A percentile compares a stretch with the other conserved stretches of the same genome.
Evolutionary conservation across 768 basidiomycete genomes (phyloP).

Genomic region (Strobilomyces confusus): DNA sequence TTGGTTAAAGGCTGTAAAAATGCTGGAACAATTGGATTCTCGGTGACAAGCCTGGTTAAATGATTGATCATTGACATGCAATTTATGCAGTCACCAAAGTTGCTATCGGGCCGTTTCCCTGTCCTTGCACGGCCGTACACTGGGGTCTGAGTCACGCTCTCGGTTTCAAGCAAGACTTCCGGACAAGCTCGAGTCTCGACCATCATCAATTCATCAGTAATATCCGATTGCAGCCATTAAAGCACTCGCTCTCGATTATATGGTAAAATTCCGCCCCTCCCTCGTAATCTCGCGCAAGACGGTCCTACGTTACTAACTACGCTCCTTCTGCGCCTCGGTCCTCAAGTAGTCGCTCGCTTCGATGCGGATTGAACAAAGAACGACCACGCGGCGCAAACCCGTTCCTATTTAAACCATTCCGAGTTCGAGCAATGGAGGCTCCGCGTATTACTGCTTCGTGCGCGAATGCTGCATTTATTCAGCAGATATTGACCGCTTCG

Average conservation of each 20-base stretch:
- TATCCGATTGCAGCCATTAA: conserved; percentile 86
- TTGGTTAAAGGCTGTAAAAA: no score
- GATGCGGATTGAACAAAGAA: conserved; percentile 97
- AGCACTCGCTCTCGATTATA: conserved; percentile 88
- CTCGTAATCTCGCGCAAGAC: conserved; percentile 97
- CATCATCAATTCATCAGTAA: no score
- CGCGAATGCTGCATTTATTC: conserved; percentile 93
- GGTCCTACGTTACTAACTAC: conserved; percentile 90
- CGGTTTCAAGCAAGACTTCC: no score
- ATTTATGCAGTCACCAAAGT: no score
- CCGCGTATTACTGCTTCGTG: conserved; percentile 80
- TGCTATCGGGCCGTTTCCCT: no score
- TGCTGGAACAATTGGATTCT: no score
- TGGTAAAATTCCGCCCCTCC: conserved; percentile 93
- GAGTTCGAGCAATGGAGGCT: conserved; percentile 85
- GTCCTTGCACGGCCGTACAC: no score
- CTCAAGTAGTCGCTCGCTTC: conserved; percentile 83
- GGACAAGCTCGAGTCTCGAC: no score
- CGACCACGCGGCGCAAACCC: conserved; percentile 67
- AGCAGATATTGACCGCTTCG: conserved; percentile 92
- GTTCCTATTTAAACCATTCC: conserved; percentile 49
- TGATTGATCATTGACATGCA: no score
- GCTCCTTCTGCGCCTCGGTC: conserved; percentile 91
- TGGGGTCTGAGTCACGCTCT: no score
- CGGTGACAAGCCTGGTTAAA: no score